These are phyloP conservation scores for Astraeus odoratus DNA, from an alignment of 768 basidiomycete genomes.

Conservation along the genomic window DNA sequence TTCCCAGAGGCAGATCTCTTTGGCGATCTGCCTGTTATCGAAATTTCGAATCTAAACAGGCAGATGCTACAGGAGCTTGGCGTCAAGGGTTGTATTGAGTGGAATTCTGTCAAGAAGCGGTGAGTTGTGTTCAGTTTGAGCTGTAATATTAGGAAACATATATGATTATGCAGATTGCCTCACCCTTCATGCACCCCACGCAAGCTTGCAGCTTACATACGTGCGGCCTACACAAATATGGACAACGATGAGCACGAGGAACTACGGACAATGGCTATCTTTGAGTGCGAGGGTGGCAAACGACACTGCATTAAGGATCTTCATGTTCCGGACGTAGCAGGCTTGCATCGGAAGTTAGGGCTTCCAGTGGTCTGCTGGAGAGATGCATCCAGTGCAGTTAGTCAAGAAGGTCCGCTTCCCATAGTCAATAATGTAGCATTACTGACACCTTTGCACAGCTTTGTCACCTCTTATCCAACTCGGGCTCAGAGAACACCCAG, in stretches of 20 bases:
- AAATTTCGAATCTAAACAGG: conserved; percentile 35
- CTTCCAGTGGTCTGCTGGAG: conserved; percentile 83
- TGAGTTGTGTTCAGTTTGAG: neutral
- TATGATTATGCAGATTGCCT: neutral
- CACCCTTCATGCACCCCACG: neutral
- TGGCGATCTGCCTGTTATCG: conserved; percentile 72
- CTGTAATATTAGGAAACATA: neutral
- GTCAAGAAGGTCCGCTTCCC: neutral
- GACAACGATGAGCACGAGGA: neutral
- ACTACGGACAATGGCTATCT: conserved; percentile 2
- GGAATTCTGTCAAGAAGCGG: conserved; percentile 53
- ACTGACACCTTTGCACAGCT: neutral
- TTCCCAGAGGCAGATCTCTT: conserved; percentile 85
- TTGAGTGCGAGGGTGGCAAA: conserved; percentile 2
- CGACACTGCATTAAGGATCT: conserved; percentile 38
- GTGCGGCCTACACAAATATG: neutral
- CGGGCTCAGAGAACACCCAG: conserved; percentile 58
- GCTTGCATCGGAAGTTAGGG: conserved; percentile 54
- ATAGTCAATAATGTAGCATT: too few species aligned
- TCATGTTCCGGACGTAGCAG: conserved; percentile 79
- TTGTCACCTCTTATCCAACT: conserved; percentile 60
- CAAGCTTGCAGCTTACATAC: conserved; percentile 1
- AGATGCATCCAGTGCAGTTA: neutral
- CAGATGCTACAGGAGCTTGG: conserved; percentile 53
- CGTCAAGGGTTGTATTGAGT: conserved; percentile 74